phyloP scores from a whole-genome alignment of 352 stramenopile genomes.

The Pythium pectinolyticum region DNA sequence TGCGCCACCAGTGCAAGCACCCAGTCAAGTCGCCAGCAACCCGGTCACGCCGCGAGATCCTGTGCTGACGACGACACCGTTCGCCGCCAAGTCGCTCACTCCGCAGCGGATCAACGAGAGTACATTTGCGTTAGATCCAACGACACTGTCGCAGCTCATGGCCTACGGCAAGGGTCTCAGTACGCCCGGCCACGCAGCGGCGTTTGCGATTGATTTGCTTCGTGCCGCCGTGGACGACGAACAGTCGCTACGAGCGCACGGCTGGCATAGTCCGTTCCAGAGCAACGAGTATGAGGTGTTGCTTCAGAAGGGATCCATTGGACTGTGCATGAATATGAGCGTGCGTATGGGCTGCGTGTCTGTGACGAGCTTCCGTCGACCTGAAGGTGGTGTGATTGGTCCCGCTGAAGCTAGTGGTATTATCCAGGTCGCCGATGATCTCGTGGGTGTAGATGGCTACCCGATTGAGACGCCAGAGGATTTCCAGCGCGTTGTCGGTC shows the following conservation, averaged over 20 bases:
- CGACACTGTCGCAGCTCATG: slow-evolving; percentile 45
- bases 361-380: slow-evolving; percentile 81
- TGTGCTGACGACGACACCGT: slow-evolving; percentile 52
- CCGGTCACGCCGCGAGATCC: slow-evolving; percentile 35
- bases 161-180: slow-evolving; percentile 64
- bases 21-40: neutral
- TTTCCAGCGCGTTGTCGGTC: slow-evolving; percentile 78
- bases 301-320: slow-evolving; percentile 85
- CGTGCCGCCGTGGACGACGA: slow-evolving; percentile 48
- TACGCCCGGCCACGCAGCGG: slow-evolving; percentile 57
- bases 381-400: slow-evolving; percentile 69
- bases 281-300: slow-evolving; percentile 83
- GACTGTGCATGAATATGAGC: slow-evolving; percentile 91
- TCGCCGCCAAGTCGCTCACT: slow-evolving; percentile 56
- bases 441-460: slow-evolving; percentile 83
- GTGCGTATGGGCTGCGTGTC: slow-evolving; percentile 77
- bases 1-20: neutral
- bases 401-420: slow-evolving; percentile 80
- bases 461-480: slow-evolving; percentile 75
- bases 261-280: slow-evolving; percentile 68
- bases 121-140: slow-evolving; percentile 51
- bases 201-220: slow-evolving; percentile 69
- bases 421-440: slow-evolving; percentile 75
- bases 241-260: slow-evolving; percentile 40
- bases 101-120: slow-evolving; percentile 66